These are phyloP conservation scores for Podospora pseudocomata DNA, from an alignment of 495 filamentous ascomycete genomes.

Conservation along the genomic window DNA sequence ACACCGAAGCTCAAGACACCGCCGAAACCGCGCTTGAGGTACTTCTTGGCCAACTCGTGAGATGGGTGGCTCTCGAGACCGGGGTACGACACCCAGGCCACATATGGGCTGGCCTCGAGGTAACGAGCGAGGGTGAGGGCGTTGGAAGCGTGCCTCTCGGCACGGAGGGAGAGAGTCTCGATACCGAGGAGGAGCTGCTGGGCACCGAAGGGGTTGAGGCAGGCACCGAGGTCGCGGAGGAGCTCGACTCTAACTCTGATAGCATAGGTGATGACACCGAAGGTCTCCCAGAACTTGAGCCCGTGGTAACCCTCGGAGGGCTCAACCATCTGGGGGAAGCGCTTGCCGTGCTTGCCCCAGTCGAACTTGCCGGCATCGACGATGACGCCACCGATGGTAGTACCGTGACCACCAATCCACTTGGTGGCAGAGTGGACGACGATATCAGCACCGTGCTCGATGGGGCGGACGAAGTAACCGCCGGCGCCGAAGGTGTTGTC, in stretches of 20 bases:
- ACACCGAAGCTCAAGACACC: slow-evolving; percentile 92
- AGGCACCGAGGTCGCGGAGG: slow-evolving; percentile 79
- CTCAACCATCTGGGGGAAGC: slow-evolving; percentile 93
- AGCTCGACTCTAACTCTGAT: slow-evolving; percentile 77
- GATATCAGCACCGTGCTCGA: slow-evolving; percentile 92
- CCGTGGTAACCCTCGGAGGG: slow-evolving; percentile 93
- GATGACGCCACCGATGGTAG: slow-evolving; percentile 87
- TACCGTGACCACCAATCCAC: slow-evolving; percentile 98
- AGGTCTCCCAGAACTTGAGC: slow-evolving; percentile 95
- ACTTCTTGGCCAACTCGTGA: slow-evolving; percentile 83
- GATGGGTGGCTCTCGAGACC: slow-evolving; percentile 78
- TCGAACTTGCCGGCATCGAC: slow-evolving; percentile 94
- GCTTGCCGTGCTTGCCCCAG: slow-evolving; percentile 83
- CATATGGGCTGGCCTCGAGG: slow-evolving; percentile 77
- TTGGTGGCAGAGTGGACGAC: slow-evolving; percentile 95
- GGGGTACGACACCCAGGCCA: slow-evolving; percentile 92
- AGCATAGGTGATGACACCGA: slow-evolving; percentile 78
- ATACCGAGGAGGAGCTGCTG: slow-evolving; percentile 88
- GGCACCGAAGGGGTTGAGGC: slow-evolving; percentile 90
- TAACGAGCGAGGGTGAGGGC: slow-evolving; percentile 76
- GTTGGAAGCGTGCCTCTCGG: slow-evolving; percentile 85
- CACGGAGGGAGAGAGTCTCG: slow-evolving; percentile 84
- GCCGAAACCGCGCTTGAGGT: slow-evolving; percentile 81
- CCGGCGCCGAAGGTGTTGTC: slow-evolving; percentile 99
- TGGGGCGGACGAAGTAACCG: slow-evolving; percentile 84